These are phyloP conservation scores for Nakaseomyces nivariensis DNA, from an alignment of 1,139 yeast species.

Conservation along the genomic window DNA sequence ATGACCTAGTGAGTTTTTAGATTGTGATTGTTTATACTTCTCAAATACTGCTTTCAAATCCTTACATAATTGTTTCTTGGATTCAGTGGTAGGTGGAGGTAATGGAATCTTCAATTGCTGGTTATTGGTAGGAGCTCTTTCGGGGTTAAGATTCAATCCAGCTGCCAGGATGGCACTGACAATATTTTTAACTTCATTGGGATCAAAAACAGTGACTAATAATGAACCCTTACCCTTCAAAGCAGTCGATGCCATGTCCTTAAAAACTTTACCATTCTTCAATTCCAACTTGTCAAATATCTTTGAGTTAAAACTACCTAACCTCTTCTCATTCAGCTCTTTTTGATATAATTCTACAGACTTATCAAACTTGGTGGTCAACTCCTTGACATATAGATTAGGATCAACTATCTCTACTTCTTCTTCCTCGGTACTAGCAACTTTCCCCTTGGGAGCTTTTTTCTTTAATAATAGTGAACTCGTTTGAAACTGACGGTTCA, in stretches of 20 bases:
- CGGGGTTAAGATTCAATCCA: conserved; percentile 69
- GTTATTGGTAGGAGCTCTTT: conserved; percentile 57
- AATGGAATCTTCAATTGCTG: conserved; percentile 66
- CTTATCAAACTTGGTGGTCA: conserved; percentile 39
- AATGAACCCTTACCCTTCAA: conserved; percentile 60
- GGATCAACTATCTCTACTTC: conserved; percentile 31
- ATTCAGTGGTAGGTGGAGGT: conserved; percentile 67
- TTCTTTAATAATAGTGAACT: not conserved
- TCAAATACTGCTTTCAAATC: conserved; percentile 56
- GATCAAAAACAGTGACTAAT: conserved; percentile 75
- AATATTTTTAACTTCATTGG: conserved; percentile 56
- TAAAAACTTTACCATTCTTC: conserved; percentile 40
- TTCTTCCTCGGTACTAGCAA: conserved; percentile 12
- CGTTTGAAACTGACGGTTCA: not conserved
- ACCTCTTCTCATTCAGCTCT: conserved; percentile 48
- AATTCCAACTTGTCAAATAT: conserved; percentile 55
- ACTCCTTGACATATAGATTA: conserved; percentile 30
- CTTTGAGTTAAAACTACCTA: conserved; percentile 58
- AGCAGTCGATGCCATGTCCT: conserved; percentile 65
- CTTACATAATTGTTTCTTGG: conserved; percentile 49
- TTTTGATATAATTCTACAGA: conserved; percentile 47
- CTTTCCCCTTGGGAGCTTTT: conserved; percentile 7
- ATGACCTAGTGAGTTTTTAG: conserved; percentile 45
- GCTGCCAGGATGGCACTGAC: conserved; percentile 62
- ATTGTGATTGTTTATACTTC: conserved; percentile 46